These are phyloP conservation scores for Penicillium odoratum DNA, from an alignment of 495 filamentous ascomycete species.

Conservation along the genomic window DNA sequence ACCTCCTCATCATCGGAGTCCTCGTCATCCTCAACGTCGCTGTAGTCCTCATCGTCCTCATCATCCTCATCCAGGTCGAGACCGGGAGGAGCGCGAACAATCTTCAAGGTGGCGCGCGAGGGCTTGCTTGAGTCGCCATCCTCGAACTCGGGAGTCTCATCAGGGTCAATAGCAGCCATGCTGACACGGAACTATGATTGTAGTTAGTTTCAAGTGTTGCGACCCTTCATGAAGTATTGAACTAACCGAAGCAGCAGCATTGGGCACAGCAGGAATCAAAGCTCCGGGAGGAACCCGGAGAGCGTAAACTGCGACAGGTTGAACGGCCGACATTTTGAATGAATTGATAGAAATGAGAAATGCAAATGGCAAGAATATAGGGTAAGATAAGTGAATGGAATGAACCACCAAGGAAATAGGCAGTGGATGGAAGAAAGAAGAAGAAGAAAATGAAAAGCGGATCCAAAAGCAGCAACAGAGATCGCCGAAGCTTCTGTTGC, in stretches of 20 bases:
- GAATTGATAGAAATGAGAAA: conserved; percentile 14
- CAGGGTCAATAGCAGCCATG: conserved; percentile 97
- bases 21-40: conserved; percentile 61
- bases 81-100: conserved; percentile 67
- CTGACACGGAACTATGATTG: conserved; percentile 80
- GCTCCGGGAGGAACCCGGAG: conserved; percentile 80
- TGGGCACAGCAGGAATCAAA: conserved; percentile 69
- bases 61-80: conserved; percentile 53
- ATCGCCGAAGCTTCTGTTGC: conserved; percentile 24
- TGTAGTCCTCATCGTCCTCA: conserved; percentile 61
- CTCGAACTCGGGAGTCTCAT: conserved; percentile 66
- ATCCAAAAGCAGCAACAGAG: conserved; percentile 25
- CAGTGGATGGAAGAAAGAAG: conserved; percentile 15
- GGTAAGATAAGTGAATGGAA: conserved; percentile 19
- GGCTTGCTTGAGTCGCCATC: conserved; percentile 59
- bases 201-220: conserved; percentile 12
- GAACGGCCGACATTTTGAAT: conserved; percentile 53
- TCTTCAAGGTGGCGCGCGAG: conserved; percentile 82
- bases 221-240: conserved; percentile 14
- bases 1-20: conserved; percentile 66
- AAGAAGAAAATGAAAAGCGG: conserved; percentile 25
- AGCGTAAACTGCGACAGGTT: conserved; percentile 85
- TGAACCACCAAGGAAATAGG: conserved; percentile 29
- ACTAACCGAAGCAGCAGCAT: conserved; percentile 82
- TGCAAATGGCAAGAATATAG: conserved; percentile 12